Base-by-base conservation (phyloP, 768 basidiomycete genomes). In the Tylopilus vinaceipallidus region DNA sequence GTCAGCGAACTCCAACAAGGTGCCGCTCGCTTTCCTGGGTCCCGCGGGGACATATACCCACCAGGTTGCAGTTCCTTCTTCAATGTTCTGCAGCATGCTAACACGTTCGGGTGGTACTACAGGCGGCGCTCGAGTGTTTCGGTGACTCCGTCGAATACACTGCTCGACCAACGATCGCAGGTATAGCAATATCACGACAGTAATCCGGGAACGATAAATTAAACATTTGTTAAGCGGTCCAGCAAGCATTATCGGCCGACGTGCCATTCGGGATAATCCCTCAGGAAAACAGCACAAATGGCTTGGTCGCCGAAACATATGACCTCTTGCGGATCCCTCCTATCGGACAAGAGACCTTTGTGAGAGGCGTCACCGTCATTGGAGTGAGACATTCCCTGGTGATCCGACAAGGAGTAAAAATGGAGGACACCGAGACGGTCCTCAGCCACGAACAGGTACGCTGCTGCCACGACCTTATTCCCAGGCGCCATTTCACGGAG, bases 381-480 rank as follows among this genome's bases (percentile, higher is more conserved):
- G 71, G 74, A 42, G 76, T 92, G 11, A 75, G 81, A 44, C 89
- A 92, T 57, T 85, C 83, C 67, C 73, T 92, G 40, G 67, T 90
- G 11, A 80, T 76, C n/a, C 78, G 76, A 42, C 66, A 67, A 39
- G 88, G 87, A 8, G 77, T 80, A 26, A 72, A 75, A 49, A 53
- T 82, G 9, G 64, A 74, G 36, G 73, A 86, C 35, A 75, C 91
- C 23, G 71, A 74, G 49, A 71, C 65, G 47, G 73, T 92, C 14
- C 59, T 88, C 57, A 91, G 89, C 68, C 89, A 92, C 53, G 89
- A 91, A 61, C 89, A 91, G 73, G 89, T 88, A 47, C 38, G 67
- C 58, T 20, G 34, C 23, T 41, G 42, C 33, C 26, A 32, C 42
- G 60, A 46, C 23, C 30, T 36, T 45, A 4, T 45, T 1, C 13